Percentiles rank a stretch among this genome's conserved stretches.
phyloP scores from a whole-genome alignment of 2,329 filamentous ascomycete genomes.

The Botryotinia globosa region DNA sequence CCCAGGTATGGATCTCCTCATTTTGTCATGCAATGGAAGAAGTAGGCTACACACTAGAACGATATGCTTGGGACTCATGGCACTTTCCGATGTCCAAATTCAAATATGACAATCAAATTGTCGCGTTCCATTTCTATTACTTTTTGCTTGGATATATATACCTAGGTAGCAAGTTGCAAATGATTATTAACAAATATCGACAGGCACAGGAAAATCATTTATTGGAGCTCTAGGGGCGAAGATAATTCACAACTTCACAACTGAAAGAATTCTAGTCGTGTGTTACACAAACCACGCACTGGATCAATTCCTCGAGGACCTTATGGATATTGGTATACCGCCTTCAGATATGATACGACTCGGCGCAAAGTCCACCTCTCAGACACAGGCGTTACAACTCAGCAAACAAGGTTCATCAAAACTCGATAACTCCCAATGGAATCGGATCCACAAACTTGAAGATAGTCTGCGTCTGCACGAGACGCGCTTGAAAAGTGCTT shows the following conservation, averaged over 20 bases:
- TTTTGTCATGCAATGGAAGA: neutral
- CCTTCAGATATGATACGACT: conserved; percentile 55
- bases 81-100: neutral
- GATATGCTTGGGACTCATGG: neutral
- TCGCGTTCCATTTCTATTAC: neutral
- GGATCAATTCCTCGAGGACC: conserved; percentile 64
- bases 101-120: neutral
- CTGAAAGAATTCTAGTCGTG: conserved; percentile 57
- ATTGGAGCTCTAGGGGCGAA: conserved; percentile 64
- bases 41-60: neutral
- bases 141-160: neutral
- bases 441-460: conserved; percentile 45
- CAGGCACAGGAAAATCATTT: conserved; percentile 73
- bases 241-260: conserved; percentile 49
- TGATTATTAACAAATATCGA: conserved; percentile 12
- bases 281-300: conserved; percentile 68
- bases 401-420: conserved; percentile 41
- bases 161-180: neutral
- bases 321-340: conserved; percentile 57
- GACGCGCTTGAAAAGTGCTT: conserved; percentile 27
- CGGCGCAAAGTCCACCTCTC: conserved; percentile 54
- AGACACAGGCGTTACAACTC: conserved; percentile 50
- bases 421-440: conserved; percentile 40
- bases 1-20: conserved; percentile 46
- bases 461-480: conserved; percentile 38